Evolutionary conservation across 2,329 filamentous ascomycete genomes (phyloP), one percentile per base, ranked within the genome.

Genomic region (Venturia aucupariae): DNA sequence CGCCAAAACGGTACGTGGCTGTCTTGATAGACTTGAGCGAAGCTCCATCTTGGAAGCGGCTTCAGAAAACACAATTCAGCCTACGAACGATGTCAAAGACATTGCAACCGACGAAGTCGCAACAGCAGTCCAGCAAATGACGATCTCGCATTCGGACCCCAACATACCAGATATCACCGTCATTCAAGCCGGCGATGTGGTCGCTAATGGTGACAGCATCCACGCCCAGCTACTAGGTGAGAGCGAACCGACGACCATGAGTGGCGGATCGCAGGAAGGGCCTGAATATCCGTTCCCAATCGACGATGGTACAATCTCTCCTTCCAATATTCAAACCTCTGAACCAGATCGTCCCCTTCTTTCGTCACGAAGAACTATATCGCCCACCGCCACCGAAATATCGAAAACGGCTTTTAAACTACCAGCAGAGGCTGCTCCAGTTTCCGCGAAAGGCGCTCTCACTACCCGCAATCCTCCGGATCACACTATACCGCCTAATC

Each of bases 1-100:
- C 27, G 74, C 73, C 6, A 73, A 71, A 60, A 73, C 73, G 2
- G 67, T 77, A 13, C 66, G 68, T 13, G 67, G 71, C n/a, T 74
- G 74, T 51, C 62, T 75, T 2, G 67, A 69, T 38, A 67, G 68
- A 24, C 27, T 64, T n/a, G 63, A 64, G n/a, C 22, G 44, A 39
- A 41, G 4, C 6, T 10, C 51, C 11, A 41, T 61, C 17, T 17
- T 51, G 27, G 63, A 63, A 51, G 19, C 48, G 15, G 46, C 32
- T 0, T 30, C 62, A 19, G 62, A 63, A 57, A n/a, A 4, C 15
- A 17, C 15, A 3, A n/a, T 4, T 8, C 15, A 61, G 5, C 35
- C 59, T 22, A 11, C 38, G 13, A 54, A 60, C 13, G 39, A 38
- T 38, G 7, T 11, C 63, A 19, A 57, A 48, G 19, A 32, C 7